Evolutionary conservation across 169 alveolate genomes (phyloP), one percentile per base, ranked within the genome.

Genomic region (Cryptosporidium viatorum): DNA sequence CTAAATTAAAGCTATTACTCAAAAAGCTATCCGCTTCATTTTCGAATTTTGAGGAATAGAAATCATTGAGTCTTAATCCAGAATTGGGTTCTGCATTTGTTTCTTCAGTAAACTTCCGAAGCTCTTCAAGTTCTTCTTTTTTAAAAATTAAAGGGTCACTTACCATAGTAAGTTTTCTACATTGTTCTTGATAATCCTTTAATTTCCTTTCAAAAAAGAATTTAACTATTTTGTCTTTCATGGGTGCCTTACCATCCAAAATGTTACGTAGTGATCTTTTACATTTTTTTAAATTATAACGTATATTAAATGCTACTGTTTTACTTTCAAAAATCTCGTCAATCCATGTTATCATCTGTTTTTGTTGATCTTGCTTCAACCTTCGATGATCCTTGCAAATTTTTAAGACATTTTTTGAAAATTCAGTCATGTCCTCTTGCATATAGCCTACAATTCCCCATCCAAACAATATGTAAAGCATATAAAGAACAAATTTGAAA

Each of bases 231-330:
- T 33, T 18, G 31, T 59, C 71, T 33, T 16, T 65, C 1, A 45
- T 1, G 1, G 33, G 2, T 6, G 8, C 51, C n/a, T 43, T 43
- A 1, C 48, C 23, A 18, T 71, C 16, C 48, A 29, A 31, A 1
- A 16, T 8, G 6, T 43, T 29, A 37, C 45, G 35, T 9, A 52
- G 4, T 7, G 71, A 31, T n/a, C 55, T 73, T 39, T 14, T 73
- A 33, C 86, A 73, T 52, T 33, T 52, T 43, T 73, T 73, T 21
- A 73, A 58, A 21, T 73, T 51, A 59, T 55, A 73, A 51, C 68
- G 62, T 51, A 51, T 58, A 10, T n/a, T 59, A 18, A 73, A 37
- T 31, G 31, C 51, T 16, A 37, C 12, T 9, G 51, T 23, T 10
- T 73, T 50, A 14, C 29, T 73, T n/a, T 41, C 18, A 8, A 73